Percentiles rank a stretch among this genome's conserved stretches.
phyloP scores from a whole-genome alignment of 2,329 filamentous ascomycete species.

The Chaetothyriales sp. region DNA sequence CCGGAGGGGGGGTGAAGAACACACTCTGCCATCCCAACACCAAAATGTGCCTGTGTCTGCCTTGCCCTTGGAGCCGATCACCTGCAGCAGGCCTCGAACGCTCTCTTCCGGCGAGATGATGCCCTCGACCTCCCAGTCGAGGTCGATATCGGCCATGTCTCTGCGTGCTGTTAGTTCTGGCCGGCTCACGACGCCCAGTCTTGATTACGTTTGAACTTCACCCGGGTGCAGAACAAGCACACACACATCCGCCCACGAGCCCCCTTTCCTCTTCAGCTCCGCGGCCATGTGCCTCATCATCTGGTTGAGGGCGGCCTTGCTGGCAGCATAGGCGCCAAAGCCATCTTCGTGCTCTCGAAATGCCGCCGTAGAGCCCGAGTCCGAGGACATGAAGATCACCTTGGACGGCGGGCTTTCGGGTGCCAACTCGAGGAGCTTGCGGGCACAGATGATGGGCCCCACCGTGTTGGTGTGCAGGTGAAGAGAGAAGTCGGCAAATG shows the following conservation, averaged over 20 bases:
- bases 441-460: constrained; percentile 44
- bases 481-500: constrained; percentile 40
- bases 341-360: constrained; percentile 45
- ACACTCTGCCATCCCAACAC: constrained; percentile 41
- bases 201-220: constrained; percentile 38
- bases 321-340: constrained; percentile 45
- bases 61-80: constrained; percentile 36
- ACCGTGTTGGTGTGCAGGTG: constrained; percentile 47
- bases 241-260: constrained; percentile 20
- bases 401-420: constrained; percentile 35
- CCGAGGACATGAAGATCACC: constrained; percentile 44
- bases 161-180: constrained; percentile 17
- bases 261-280: constrained; percentile 38
- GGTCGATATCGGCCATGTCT: constrained; percentile 41
- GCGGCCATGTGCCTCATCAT: constrained; percentile 43
- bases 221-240: constrained; percentile 45
- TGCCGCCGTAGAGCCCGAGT: constrained; percentile 38
- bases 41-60: constrained; percentile 42
- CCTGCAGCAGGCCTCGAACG: constrained; percentile 37
- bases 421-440: constrained; percentile 36
- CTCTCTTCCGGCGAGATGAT: constrained; percentile 39
- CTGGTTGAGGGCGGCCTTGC: constrained; percentile 45
- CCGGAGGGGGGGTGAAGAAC: background rate
- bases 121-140: constrained; percentile 40
- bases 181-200: background rate